Conservation (phyloP, 2,329 filamentous ascomycete genomes). For the Aspergillus spinulosporus region DNA sequence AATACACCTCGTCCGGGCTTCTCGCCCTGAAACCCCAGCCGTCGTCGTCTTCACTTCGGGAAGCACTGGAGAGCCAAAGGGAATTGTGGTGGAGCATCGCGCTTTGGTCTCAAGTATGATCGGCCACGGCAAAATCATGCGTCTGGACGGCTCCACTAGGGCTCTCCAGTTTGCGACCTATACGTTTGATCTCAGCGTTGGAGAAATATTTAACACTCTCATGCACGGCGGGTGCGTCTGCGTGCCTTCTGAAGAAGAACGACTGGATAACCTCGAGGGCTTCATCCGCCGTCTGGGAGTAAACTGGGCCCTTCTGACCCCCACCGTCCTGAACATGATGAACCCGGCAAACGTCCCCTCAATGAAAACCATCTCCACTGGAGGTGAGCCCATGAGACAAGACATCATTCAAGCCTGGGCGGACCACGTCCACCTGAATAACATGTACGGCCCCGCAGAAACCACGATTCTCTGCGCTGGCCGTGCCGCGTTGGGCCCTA, state of each 20-base stretch:
- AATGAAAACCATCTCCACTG: background rate
- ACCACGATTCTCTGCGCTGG: background rate
- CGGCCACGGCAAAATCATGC: conserved; percentile 3
- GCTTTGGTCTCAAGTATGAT: conserved; percentile 15
- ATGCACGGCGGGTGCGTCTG: conserved; percentile 57
- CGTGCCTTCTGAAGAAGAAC: conserved; percentile 50
- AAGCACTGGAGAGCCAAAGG: conserved; percentile 28
- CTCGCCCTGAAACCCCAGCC: background rate
- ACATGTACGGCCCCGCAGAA: conserved; percentile 3
- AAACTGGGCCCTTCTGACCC: conserved; percentile 25
- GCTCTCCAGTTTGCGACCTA: conserved; percentile 41
- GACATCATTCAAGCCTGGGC: background rate
- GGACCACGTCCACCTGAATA: background rate
- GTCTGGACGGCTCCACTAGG: background rate
- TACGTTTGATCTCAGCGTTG: conserved; percentile 50
- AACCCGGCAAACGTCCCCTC: conserved; percentile 34
- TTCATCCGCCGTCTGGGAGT: conserved; percentile 50
- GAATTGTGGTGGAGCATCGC: conserved; percentile 10
- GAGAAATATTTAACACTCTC: conserved; percentile 53
- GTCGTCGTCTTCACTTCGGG: conserved; percentile 57
- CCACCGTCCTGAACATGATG: background rate
- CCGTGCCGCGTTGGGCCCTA: background rate
- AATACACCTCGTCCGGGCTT: background rate
- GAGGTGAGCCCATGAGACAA: background rate
- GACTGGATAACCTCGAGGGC: conserved; percentile 47